phyloP scores from a whole-genome alignment of 441 rosid species.

The Populus hybrid region DNA sequence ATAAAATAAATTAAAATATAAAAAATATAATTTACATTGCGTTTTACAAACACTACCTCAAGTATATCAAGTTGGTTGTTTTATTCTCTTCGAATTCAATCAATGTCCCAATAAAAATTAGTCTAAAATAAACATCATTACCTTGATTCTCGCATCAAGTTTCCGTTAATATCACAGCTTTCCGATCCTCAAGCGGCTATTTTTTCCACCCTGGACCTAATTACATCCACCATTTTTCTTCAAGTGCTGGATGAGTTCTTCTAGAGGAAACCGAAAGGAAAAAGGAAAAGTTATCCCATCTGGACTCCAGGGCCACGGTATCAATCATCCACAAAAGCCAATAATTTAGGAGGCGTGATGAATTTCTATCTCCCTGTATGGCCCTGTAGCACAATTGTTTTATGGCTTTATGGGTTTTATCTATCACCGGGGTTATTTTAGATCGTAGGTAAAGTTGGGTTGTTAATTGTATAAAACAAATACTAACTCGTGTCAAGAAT shows the following conservation, averaged over 20 bases:
- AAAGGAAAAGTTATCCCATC: not conserved
- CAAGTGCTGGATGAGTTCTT: too few species aligned
- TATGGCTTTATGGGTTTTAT: rapidly evolving
- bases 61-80: too few species aligned
- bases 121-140: slow-evolving; percentile 3
- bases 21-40: too few species aligned
- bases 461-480: too few species aligned
- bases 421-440: too few species aligned
- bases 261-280: slow-evolving; percentile 6
- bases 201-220: not conserved
- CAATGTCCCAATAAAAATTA: not conserved
- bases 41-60: too few species aligned
- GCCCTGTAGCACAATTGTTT: not conserved
- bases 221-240: not conserved
- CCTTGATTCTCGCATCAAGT: not conserved
- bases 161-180: not conserved
- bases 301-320: too few species aligned
- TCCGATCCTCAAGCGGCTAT: not conserved
- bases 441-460: too few species aligned
- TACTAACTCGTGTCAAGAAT: too few species aligned
- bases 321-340: not conserved
- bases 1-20: too few species aligned
- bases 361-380: too few species aligned
- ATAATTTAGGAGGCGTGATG: not conserved
- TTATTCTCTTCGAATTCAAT: not conserved